A percentile compares a stretch with the other conserved stretches of the same genome.
Conservation (phyloP, 306 rosid species). For the Spatholobus suberectus region DNA sequence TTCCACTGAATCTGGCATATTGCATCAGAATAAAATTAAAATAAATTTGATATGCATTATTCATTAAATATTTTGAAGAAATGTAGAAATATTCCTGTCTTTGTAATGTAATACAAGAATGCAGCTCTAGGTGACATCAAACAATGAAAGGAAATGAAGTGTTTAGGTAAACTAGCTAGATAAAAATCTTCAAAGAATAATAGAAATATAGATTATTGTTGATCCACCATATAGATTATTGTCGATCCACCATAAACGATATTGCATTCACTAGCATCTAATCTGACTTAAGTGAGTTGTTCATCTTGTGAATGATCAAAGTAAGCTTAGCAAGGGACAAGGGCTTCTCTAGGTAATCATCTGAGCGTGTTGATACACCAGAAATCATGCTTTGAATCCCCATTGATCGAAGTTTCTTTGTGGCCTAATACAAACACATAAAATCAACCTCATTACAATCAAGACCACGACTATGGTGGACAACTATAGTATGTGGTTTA, state of each 20-base stretch:
- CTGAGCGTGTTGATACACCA: slow-evolving; percentile 64
- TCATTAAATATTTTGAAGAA: background rate
- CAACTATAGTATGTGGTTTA: too few species aligned
- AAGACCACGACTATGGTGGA: too few species aligned
- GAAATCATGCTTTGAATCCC: slow-evolving; percentile 65
- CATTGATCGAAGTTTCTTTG: slow-evolving; percentile 67
- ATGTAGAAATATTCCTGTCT: background rate
- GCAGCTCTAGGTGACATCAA: background rate
- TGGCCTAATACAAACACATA: slow-evolving; percentile 51
- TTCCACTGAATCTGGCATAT: too few species aligned
- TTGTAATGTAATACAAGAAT: background rate
- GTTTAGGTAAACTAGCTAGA: too few species aligned
- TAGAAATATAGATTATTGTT: too few species aligned
- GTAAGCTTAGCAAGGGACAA: slow-evolving; percentile 53
- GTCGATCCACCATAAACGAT: background rate
- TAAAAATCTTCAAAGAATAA: too few species aligned
- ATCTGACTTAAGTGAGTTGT: background rate
- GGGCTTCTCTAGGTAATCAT: slow-evolving; percentile 70
- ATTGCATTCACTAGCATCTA: background rate
- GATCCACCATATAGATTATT: background rate
- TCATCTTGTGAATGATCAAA: slow-evolving; percentile 51
- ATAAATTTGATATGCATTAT: too few species aligned
- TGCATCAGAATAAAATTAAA: too few species aligned
- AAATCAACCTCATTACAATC: background rate
- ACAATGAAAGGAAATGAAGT: background rate